phyloP scores from a whole-genome alignment of 2,329 filamentous ascomycete genomes.

The Ascochyta lentis region DNA sequence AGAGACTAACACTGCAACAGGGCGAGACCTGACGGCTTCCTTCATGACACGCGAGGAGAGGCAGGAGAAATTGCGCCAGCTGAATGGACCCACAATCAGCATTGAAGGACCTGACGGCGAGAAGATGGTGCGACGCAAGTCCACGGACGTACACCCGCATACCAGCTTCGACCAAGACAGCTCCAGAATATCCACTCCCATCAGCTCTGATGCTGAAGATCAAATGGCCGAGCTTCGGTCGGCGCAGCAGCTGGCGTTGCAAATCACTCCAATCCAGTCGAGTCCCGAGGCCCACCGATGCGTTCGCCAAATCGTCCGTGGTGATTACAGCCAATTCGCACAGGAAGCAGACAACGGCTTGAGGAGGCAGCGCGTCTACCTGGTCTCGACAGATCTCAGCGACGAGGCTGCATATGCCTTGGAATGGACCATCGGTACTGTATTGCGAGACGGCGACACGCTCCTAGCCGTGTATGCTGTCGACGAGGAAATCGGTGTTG shows the following conservation, averaged over 20 bases:
- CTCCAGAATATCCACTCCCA: conserved; percentile 64
- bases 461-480: conserved; percentile 92
- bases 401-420: conserved; percentile 93
- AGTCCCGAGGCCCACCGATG: conserved; percentile 79
- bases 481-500: conserved; percentile 74
- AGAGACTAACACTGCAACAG: conserved; percentile 38
- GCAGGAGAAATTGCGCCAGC: conserved; percentile 50
- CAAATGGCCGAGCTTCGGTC: conserved; percentile 84
- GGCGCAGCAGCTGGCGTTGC: conserved; percentile 83
- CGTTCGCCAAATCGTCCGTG: conserved; percentile 87
- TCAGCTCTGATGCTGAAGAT: conserved; percentile 86
- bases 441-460: conserved; percentile 91
- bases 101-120: conserved; percentile 68
- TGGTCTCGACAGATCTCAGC: conserved; percentile 94
- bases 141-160: conserved; percentile 68
- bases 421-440: conserved; percentile 97
- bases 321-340: conserved; percentile 79
- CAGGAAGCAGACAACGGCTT: conserved; percentile 80
- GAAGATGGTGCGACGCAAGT: conserved; percentile 59
- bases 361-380: conserved; percentile 82
- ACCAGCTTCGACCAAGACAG: conserved; percentile 81
- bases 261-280: conserved; percentile 79
- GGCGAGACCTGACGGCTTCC: conserved; percentile 57
- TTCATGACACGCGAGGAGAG: conserved; percentile 60
- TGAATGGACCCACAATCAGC: conserved; percentile 72